Evolutionary conservation across 371 early-diverging fungal species (phyloP), one percentile per base, ranked within the genome.

Genomic region (Saksenaea oblongispora): DNA sequence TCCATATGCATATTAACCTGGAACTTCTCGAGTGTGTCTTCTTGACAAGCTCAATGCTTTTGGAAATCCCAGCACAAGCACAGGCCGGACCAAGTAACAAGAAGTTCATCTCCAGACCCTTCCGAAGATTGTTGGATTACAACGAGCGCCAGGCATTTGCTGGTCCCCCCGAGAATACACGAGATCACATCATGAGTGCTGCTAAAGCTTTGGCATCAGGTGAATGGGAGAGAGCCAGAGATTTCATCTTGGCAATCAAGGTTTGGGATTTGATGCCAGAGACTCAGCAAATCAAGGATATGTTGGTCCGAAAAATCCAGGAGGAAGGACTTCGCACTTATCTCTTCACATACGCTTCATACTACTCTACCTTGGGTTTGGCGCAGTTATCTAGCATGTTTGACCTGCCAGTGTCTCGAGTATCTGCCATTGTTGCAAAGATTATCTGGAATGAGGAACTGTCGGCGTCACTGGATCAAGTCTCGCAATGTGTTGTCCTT

Each of bases 1-100:
- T 97, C 94, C 97, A 97, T 83, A 94, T 97, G 95, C 97, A 96
- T 85, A 95, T 99, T 82, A 97, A 98, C 85, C 79, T 97, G 66
- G 99, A 99, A 76, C 87, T 99, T 27, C 78, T 99, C 44, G 99
- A 99, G 84, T 96, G 94, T 74, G 94, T 94, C 34, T 97, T 95
- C 80, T 82, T 98, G 74, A 93, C 94, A 9, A 91, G 92, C 72
- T 92, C 95, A 24, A 95, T 99, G 97, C 84, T 99, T 39, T 79
- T 98, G 58, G 99, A 99, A 79, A 91, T 99, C 66, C 98, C 98
- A 39, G 87, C 87, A 72, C 95, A 97, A 89, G 98, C 98, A 17
- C 83, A 89, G 70, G 88, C 93, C 75, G 84, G 91, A 64, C 86
- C 92, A 75, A 84, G 83, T 79, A 84, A 84, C 62, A 90, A 94